Percentiles rank a stretch among this genome's conserved stretches.
phyloP scores from a whole-genome alignment of 2,329 filamentous ascomycete genomes.

The Aspergillus pseudoviridinutans region DNA sequence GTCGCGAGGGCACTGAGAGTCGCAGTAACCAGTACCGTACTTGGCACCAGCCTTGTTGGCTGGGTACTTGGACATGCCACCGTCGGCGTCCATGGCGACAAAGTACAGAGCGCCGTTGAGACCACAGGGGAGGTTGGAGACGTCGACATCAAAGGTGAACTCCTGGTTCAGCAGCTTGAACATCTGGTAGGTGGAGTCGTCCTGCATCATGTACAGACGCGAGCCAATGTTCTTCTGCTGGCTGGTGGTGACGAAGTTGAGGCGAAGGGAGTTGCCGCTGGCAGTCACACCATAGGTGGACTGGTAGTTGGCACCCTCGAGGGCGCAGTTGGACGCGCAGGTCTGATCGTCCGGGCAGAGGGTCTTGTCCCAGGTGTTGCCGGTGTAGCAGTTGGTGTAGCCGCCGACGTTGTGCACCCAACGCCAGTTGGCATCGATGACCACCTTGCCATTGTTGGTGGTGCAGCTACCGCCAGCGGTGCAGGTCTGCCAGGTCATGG shows the following conservation, averaged over 20 bases:
- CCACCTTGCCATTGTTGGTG: conserved; percentile 48
- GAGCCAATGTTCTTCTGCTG: conserved; percentile 40
- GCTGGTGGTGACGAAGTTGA: conserved; percentile 46
- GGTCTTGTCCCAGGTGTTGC: conserved; percentile 48
- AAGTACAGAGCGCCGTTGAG: conserved; percentile 70
- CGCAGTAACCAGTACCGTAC: conserved; percentile 63
- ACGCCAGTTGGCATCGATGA: conserved; percentile 56
- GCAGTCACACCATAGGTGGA: conserved; percentile 52
- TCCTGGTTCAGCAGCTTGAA: conserved; percentile 65
- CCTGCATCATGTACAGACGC: conserved; percentile 62
- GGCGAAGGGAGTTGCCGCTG: conserved; percentile 45
- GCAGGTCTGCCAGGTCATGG: conserved; percentile 51
- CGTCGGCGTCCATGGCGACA: conserved; percentile 57
- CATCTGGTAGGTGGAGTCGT: conserved; percentile 59
- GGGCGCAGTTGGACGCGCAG: conserved; percentile 54
- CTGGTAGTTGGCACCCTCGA: conserved; percentile 55
- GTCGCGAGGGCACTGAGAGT: conserved; percentile 55
- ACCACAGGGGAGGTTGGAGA: conserved; percentile 64
- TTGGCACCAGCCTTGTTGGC: conserved; percentile 56
- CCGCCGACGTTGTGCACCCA: conserved; percentile 51
- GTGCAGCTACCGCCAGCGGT: conserved; percentile 48
- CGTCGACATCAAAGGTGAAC: conserved; percentile 69
- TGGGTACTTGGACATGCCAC: conserved; percentile 50
- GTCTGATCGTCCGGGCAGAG: conserved; percentile 47
- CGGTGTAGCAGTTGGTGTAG: conserved; percentile 56